A percentile compares a stretch with the other conserved stretches of the same genome.
These are phyloP conservation scores for Lotmaria passim DNA, from an alignment of 208 protist species.

Conservation along the genomic window DNA sequence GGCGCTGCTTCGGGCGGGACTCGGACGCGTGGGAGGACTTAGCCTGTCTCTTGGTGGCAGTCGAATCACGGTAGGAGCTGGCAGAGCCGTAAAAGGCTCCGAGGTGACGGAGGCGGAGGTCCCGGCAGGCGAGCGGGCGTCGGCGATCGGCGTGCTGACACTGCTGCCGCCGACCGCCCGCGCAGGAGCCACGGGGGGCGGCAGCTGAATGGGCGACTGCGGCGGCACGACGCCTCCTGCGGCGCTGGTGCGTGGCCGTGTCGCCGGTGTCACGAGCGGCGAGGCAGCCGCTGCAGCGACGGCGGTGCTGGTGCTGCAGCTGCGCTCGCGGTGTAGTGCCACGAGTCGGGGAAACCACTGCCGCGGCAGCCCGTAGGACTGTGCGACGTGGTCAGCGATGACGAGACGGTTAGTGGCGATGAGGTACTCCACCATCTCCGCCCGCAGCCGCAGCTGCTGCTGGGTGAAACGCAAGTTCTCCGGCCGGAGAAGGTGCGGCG, in stretches of 20 bases:
- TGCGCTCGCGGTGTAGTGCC: slow-evolving; percentile 22
- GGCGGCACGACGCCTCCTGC: slow-evolving; percentile 6
- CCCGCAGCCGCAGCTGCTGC: slow-evolving; percentile 59
- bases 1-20: too few species aligned
- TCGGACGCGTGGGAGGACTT: not conserved
- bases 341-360: slow-evolving; percentile 80
- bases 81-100: not conserved
- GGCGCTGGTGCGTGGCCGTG: not conserved
- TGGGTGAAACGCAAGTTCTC: slow-evolving; percentile 52
- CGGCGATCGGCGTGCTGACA: not conserved
- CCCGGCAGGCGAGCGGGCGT: slow-evolving; percentile 4
- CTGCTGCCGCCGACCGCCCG: not conserved
- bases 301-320: not conserved
- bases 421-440: slow-evolving; percentile 86
- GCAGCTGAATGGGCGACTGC: slow-evolving; percentile 29
- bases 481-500: slow-evolving; percentile 58
- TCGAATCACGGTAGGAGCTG: not conserved
- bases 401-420: slow-evolving; percentile 62
- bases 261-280: slow-evolving; percentile 26
- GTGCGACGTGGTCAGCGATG: slow-evolving; percentile 62
- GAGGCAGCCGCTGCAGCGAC: slow-evolving; percentile 15
- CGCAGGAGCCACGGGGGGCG: not conserved
- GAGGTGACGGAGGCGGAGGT: not conserved
- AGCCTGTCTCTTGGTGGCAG: not conserved
- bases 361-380: slow-evolving; percentile 67